Conservation (phyloP, 108 stramenopile species). For the Discostella stelligeroides region DNA sequence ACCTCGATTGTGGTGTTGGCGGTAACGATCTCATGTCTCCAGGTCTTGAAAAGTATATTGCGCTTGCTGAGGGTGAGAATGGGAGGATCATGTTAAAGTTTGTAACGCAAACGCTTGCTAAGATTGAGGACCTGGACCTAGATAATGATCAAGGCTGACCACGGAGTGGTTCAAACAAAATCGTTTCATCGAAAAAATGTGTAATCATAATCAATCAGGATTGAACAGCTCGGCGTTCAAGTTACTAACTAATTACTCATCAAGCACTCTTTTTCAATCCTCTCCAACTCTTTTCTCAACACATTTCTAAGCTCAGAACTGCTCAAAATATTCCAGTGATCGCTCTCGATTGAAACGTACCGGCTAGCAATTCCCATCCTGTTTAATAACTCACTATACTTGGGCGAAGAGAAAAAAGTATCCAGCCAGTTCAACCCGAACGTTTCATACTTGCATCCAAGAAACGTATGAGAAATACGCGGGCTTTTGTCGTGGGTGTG, state of each 20-base stretch:
- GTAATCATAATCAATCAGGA: no score
- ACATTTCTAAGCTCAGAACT: conserved; percentile 43
- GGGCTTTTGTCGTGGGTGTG: conserved; percentile 31
- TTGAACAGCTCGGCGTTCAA: no score
- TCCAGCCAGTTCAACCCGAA: conserved; percentile 60
- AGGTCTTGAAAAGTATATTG: conserved; percentile 55
- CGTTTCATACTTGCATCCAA: conserved; percentile 61
- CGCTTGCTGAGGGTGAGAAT: conserved; percentile 57
- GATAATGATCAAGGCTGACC: conserved; percentile 6
- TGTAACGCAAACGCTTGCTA: conserved; percentile 43
- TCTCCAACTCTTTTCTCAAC: conserved; percentile 40
- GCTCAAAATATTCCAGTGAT: conserved; percentile 68
- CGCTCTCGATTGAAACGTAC: conserved; percentile 43
- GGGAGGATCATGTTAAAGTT: conserved; percentile 62
- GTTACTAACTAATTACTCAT: conserved; percentile 2
- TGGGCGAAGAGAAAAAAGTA: conserved; percentile 55
- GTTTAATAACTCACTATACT: conserved; percentile 34
- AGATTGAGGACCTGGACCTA: conserved; percentile 46
- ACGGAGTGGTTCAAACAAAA: no score
- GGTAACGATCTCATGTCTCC: conserved; percentile 21
- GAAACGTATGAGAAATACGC: conserved; percentile 44
- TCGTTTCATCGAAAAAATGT: no score
- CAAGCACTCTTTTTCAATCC: conserved; percentile 9
- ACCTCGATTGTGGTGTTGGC: no score
- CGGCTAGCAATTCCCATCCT: conserved; percentile 30